Evolutionary conservation across 2,329 filamentous ascomycete genomes (phyloP).

Genomic region (Chrysoporthe deuterocubensis): DNA sequence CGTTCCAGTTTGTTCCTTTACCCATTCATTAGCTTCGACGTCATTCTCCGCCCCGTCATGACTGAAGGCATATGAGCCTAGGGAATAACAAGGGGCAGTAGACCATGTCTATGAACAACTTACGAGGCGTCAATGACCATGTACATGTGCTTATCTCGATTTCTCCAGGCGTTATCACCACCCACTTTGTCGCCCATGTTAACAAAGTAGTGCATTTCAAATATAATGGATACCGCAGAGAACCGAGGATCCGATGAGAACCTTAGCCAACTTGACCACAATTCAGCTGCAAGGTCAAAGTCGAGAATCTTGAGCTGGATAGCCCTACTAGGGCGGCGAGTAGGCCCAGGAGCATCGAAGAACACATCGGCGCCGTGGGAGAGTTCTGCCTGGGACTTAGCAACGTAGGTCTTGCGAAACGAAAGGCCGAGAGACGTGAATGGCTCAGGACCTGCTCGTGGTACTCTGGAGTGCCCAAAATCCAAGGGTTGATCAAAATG

Average conservation of each 20-base stretch:
- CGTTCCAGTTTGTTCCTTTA: not conserved
- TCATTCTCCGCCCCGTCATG: constrained; percentile 2
- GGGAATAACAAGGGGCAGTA: not conserved
- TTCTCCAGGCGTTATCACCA: constrained; percentile 15
- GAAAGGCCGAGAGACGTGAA: constrained; percentile 3
- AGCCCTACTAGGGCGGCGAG: not conserved
- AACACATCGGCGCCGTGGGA: constrained; percentile 6
- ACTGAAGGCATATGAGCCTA: not conserved
- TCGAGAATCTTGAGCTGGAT: constrained; percentile 2
- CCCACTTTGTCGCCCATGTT: constrained; percentile 11
- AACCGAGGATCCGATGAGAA: constrained; percentile 5
- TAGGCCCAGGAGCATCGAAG: constrained; percentile 3
- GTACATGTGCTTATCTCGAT: constrained; percentile 13
- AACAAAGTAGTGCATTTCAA: constrained; percentile 11
- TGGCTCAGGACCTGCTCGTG: constrained; percentile 7
- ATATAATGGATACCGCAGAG: constrained; percentile 2
- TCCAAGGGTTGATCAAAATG: constrained; percentile 11
- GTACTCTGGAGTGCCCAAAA: constrained; percentile 10
- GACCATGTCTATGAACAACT: not conserved
- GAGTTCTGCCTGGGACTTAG: constrained; percentile 4
- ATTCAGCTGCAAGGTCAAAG: not conserved
- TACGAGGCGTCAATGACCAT: constrained; percentile 2
- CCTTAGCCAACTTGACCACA: not conserved
- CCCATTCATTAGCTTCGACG: not conserved
- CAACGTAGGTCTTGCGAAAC: constrained; percentile 4